These are phyloP conservation scores for Biscogniauxia sp. DNA, from an alignment of 2,329 filamentous ascomycete species.

Conservation along the genomic window DNA sequence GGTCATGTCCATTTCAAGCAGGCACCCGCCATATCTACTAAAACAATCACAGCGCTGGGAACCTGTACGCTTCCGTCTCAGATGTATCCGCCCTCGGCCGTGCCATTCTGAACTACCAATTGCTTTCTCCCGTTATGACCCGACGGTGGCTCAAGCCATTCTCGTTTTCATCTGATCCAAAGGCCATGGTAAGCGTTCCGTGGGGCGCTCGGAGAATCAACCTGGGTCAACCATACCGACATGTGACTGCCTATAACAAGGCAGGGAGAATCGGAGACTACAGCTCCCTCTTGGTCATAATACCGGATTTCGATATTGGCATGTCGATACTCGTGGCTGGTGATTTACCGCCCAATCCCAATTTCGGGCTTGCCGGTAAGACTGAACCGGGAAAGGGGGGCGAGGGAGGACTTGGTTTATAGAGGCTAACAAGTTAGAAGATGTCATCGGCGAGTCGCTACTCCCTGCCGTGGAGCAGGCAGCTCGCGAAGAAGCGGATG, in stretches of 20 bases:
- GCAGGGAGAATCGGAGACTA: slow-evolving; percentile 40
- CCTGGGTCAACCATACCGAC: slow-evolving; percentile 26
- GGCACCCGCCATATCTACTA: slow-evolving; percentile 10
- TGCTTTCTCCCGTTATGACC: slow-evolving; percentile 34
- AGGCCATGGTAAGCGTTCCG: slow-evolving; percentile 36
- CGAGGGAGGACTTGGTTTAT: not conserved
- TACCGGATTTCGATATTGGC: slow-evolving; percentile 43
- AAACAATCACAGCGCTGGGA: slow-evolving; percentile 30
- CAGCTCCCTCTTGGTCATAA: slow-evolving; percentile 36
- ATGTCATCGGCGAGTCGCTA: slow-evolving; percentile 28
- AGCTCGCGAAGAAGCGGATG: slow-evolving; percentile 28
- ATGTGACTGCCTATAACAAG: slow-evolving; percentile 42
- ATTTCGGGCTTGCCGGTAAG: slow-evolving; percentile 29
- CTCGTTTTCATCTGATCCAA: slow-evolving; percentile 37
- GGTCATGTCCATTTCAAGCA: slow-evolving; percentile 12
- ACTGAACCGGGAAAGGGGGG: not conserved
- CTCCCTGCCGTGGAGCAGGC: slow-evolving; percentile 31
- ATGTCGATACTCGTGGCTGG: slow-evolving; percentile 40
- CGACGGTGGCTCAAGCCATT: slow-evolving; percentile 41
- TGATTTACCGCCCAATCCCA: slow-evolving; percentile 26
- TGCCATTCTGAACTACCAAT: slow-evolving; percentile 32
- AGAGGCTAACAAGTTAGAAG: slow-evolving; percentile 16
- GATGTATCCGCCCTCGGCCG: slow-evolving; percentile 33
- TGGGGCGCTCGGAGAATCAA: slow-evolving; percentile 36
- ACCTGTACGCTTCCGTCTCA: slow-evolving; percentile 35